Evolutionary conservation across 805 yeast species (phyloP).

Genomic region (Zygosaccharomyces siamensis): DNA sequence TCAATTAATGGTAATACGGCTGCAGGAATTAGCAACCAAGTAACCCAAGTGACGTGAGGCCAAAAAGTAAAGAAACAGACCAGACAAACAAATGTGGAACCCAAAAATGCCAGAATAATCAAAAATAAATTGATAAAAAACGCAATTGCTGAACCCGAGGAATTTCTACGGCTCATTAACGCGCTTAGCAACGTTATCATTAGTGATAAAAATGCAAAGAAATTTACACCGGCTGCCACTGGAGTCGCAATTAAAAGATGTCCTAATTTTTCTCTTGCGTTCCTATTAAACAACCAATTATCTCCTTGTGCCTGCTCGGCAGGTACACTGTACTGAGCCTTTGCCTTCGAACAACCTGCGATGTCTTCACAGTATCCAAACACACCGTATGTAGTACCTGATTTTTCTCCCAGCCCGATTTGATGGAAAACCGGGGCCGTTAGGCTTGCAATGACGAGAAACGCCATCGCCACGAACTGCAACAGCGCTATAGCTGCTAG

Average conservation of each 20-base stretch:
- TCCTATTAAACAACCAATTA: constrained; percentile 47
- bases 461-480: constrained; percentile 53
- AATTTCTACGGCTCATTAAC: constrained; percentile 18
- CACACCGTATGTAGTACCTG: constrained; percentile 50
- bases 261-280: constrained; percentile 48
- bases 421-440: constrained; percentile 53
- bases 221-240: constrained; percentile 58
- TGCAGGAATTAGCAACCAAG: constrained; percentile 67
- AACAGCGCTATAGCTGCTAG: constrained; percentile 21
- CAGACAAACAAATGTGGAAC: constrained; percentile 51
- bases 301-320: constrained; percentile 29
- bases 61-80: constrained; percentile 53
- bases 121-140: constrained; percentile 44
- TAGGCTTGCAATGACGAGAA: constrained; percentile 55
- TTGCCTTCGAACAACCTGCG: constrained; percentile 40
- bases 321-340: constrained; percentile 43
- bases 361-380: constrained; percentile 55
- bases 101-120: constrained; percentile 47
- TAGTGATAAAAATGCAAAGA: constrained; percentile 41
- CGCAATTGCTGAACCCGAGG: constrained; percentile 20
- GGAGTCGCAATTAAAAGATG: constrained; percentile 58
- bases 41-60: constrained; percentile 66
- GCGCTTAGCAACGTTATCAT: constrained; percentile 33
- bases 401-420: constrained; percentile 42
- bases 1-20: constrained; percentile 52